phyloP scores from a whole-genome alignment of 2,329 filamentous ascomycete species.

The Parasarocladium wereldwijsianum region DNA sequence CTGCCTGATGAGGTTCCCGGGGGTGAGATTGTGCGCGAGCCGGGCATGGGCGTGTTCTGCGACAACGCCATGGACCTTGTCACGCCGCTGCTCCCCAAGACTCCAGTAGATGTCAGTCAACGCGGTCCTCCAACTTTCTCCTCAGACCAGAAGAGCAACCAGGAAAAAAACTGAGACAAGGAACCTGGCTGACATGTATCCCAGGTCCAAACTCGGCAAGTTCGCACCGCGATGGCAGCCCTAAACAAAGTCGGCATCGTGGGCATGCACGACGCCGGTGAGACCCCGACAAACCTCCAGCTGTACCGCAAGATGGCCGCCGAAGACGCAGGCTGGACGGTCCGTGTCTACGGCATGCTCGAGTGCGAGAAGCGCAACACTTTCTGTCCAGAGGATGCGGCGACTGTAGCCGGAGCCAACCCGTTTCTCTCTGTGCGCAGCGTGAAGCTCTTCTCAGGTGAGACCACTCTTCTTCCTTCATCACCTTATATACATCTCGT shows the following conservation, averaged over 20 bases:
- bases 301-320: conserved; percentile 38
- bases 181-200: conserved; percentile 26
- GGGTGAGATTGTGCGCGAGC: conserved; percentile 46
- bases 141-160: no score
- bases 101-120: no score
- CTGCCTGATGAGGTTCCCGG: conserved; percentile 40
- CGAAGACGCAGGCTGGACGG: conserved; percentile 32
- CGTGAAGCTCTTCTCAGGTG: conserved; percentile 56
- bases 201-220: conserved; percentile 35
- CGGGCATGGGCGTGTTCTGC: conserved; percentile 55
- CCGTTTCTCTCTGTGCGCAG: conserved; percentile 42
- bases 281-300: conserved; percentile 35
- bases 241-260: conserved; percentile 52
- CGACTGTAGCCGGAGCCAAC: conserved; percentile 21
- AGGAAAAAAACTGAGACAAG: no score
- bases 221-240: conserved; percentile 44
- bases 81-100: conserved; percentile 38
- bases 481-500: no score
- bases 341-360: conserved; percentile 54
- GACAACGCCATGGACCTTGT: conserved; percentile 58
- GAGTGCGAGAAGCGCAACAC: conserved; percentile 51
- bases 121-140: no score
- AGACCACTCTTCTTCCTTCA: no score
- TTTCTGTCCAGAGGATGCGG: conserved; percentile 40
- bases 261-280: conserved; percentile 55